A percentile compares a stretch with the other conserved stretches of the same genome.
These are phyloP conservation scores for Aspergillus intermedius DNA, from an alignment of 2,329 filamentous ascomycete genomes.

Conservation along the genomic window DNA sequence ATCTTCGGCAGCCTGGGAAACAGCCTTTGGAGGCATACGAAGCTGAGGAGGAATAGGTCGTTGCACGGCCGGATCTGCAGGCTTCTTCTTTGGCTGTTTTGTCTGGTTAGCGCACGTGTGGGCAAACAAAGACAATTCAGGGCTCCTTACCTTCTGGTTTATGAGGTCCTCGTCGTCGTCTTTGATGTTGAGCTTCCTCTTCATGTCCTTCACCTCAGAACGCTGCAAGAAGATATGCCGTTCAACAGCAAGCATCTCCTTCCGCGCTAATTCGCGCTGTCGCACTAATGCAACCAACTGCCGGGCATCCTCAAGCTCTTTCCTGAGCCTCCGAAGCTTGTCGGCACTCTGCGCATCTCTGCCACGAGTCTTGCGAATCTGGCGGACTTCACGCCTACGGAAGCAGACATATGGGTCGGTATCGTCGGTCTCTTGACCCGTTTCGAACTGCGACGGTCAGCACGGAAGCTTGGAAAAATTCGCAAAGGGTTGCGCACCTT, in stretches of 20 bases:
- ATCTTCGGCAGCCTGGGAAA: constrained; percentile 72
- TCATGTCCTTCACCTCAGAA: constrained; percentile 74
- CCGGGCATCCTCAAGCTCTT: constrained; percentile 83
- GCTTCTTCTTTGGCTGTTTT: constrained; percentile 64
- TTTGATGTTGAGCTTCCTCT: constrained; percentile 82
- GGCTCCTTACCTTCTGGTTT: constrained; percentile 72
- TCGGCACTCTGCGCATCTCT: constrained; percentile 91
- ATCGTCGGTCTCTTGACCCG: constrained; percentile 87
- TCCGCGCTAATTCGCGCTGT: constrained; percentile 72
- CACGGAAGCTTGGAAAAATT: not conserved
- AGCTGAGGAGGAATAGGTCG: constrained; percentile 58
- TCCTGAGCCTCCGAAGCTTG: constrained; percentile 83
- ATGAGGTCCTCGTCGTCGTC: constrained; percentile 89
- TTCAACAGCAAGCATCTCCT: constrained; percentile 68
- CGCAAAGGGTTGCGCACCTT: constrained; percentile 47
- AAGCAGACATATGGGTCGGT: constrained; percentile 98
- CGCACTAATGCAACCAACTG: constrained; percentile 71
- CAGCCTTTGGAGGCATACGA: constrained; percentile 62
- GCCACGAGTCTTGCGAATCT: constrained; percentile 88
- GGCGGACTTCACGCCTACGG: constrained; percentile 84
- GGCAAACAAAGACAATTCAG: not conserved
- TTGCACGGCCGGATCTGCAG: constrained; percentile 54
- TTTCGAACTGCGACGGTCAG: constrained; percentile 60
- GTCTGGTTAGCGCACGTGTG: constrained; percentile 24
- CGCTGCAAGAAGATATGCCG: constrained; percentile 77